Evolutionary conservation across 202 grass and related monocot species (phyloP), one percentile per base, ranked within the genome.

Genomic region (Carex sylvatica): DNA sequence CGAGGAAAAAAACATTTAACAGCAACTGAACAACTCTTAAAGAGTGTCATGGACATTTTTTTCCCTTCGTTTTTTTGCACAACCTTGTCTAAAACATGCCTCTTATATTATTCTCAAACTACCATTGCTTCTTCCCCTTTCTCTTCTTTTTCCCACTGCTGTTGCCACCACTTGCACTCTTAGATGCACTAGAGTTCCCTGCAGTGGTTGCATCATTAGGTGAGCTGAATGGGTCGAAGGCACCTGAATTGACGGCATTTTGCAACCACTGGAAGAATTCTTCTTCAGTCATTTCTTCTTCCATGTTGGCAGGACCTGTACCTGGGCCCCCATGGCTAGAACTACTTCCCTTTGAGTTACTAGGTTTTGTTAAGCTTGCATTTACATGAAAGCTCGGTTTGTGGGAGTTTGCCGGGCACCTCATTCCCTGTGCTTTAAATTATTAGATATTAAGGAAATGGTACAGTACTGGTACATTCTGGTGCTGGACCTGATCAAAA

Each of bases 381-480:
- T 96, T 93, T 16, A 96, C 91, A 80, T 99, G 96, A 81, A 99
- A 99, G 74, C 91, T 99, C n/a, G 96, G 89, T 46, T 96, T 99
- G 86, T 99, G 96, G 24, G 93, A 95, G 86, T 99, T 99, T 2
- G 85, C 81, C 1, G 88, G 85, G 55, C 96, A 95, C 68, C 88
- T 92, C 91, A 93, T 95, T 90, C 88, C 96, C 96, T 99, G 86
- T 24, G 75, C 22, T 80, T 85, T 36, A 86, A 86, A 87, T 74
- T 36, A 75, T 67, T 53, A 61, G n/a, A 24, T 28, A 47, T 75
- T 70, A 53, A 62, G 31, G 52, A 84, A 73, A 59, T 84, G 40
- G 53, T 55, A 67, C 2, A 77, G 38, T 40, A 40, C 36, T 40
- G 52, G 74, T 77, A 19, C 52, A 55, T 59, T 30, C 23, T 56